Evolutionary conservation across 1,284 basidiomycete genomes (phyloP), one percentile per base, ranked within the genome.

Genomic region (Trichosporon sp.): DNA sequence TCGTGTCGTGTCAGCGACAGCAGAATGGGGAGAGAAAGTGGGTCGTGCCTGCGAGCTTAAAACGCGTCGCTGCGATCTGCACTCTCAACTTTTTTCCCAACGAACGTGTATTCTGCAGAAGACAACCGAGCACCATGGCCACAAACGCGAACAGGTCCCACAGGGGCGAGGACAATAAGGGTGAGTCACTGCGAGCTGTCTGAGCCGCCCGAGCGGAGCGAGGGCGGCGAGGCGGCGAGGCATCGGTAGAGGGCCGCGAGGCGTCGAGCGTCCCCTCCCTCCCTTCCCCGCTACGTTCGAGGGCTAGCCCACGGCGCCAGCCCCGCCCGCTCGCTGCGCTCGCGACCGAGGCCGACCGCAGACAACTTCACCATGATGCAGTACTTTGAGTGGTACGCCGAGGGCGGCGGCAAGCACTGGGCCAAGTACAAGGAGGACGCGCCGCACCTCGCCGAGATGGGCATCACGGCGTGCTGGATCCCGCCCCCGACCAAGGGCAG

Each of bases 401-500:
- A 75, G n/a, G 74, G 75, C 7, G 74, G 74, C 38, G 77, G 77
- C 63, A 75, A 74, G 1, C 80, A 81, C 68, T 98, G 93, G 92
- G 87, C 88, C 74, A 89, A 92, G 83, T 88, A 95, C 64, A 88
- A 91, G 76, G 77, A 79, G 9, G 89, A 95, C 76, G 84, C 91
- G 18, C 88, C 91, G 29, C 83, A 82, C 38, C 87, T 98, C 25
- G 88, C 88, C 8, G 85, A 87, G 35, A 87, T 94, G 76, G 95
- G 95, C 27, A 88, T 96, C 76, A 95, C 94, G 0, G 95, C 86
- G 87, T 71, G 92, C 88, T 88, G 87, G 87, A 71, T 87, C 27
- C 85, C 86, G 66, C 85, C 80, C 34, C 81, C 81, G 13, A 81
- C 80, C 34, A 83, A 83, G 73, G 82, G 77, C 8, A 77, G 77